Evolutionary conservation across 2,329 filamentous ascomycete species (phyloP).

Genomic region (Aspergillus phoenicis): DNA sequence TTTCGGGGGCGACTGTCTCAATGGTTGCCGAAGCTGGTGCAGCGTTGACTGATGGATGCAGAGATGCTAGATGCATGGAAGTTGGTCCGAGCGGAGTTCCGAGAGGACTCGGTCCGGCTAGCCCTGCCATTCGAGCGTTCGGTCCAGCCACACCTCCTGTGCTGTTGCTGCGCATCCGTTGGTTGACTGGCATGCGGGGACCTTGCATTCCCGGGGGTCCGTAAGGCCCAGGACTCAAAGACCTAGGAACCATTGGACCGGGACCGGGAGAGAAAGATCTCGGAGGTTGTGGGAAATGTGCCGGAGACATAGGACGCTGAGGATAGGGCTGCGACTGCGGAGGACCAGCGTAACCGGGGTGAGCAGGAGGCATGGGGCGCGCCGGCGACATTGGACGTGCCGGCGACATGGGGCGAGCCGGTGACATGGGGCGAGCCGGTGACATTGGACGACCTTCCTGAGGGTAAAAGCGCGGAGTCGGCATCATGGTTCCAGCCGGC

Average conservation of each 20-base stretch:
- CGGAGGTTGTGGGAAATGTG: conserved; percentile 41
- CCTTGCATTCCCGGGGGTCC: conserved; percentile 45
- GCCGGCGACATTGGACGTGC: conserved; percentile 34
- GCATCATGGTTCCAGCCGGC: conserved; percentile 27
- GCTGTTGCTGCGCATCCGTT: conserved; percentile 50
- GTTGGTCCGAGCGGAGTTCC: conserved; percentile 24
- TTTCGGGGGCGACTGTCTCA: neutral
- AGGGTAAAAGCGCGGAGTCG: conserved; percentile 40
- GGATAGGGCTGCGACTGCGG: conserved; percentile 28
- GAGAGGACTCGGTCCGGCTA: conserved; percentile 31
- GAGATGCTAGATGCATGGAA: conserved; percentile 38
- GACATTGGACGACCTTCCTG: conserved; percentile 42
- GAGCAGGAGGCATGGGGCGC: conserved; percentile 11
- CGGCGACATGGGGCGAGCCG: conserved; percentile 34
- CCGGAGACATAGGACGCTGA: conserved; percentile 35
- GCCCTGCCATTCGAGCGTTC: conserved; percentile 20
- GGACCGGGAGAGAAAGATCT: conserved; percentile 38
- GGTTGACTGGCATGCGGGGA: conserved; percentile 41
- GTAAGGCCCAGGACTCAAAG: conserved; percentile 49
- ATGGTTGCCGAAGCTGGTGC: conserved; percentile 28
- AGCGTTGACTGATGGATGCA: conserved; percentile 46
- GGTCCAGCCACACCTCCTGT: conserved; percentile 36
- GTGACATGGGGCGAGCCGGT: neutral
- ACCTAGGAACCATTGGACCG: conserved; percentile 29
- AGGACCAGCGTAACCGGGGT: conserved; percentile 29